These are phyloP conservation scores for Gymnopilus dilepis DNA, from an alignment of 768 basidiomycete species.

Conservation along the genomic window DNA sequence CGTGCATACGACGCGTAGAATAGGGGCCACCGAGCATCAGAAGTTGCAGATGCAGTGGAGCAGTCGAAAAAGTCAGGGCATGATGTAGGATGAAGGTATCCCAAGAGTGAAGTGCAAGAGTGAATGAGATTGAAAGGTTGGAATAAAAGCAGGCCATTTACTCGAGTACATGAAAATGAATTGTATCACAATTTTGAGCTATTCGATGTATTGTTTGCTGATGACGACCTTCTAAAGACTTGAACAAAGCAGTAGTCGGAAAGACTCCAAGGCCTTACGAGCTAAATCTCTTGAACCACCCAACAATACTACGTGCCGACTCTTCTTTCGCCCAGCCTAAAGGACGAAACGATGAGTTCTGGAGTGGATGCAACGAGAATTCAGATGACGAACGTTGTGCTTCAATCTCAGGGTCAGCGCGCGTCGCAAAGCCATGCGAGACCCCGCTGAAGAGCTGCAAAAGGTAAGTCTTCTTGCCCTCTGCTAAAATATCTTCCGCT, in stretches of 20 bases:
- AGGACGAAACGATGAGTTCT: background rate
- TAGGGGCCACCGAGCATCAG: too few species aligned
- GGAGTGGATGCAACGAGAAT: background rate
- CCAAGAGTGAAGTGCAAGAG: too few species aligned
- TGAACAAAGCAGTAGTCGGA: background rate
- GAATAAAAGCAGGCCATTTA: too few species aligned
- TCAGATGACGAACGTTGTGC: conserved; percentile 38
- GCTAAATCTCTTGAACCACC: conserved; percentile 64
- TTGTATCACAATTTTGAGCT: background rate
- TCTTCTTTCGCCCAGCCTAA: conserved; percentile 67
- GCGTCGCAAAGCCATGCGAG: conserved; percentile 53
- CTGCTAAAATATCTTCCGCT: conserved; percentile 59
- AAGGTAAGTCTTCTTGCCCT: conserved; percentile 56
- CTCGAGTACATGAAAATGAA: too few species aligned
- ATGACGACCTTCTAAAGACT: background rate
- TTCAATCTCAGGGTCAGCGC: conserved; percentile 47
- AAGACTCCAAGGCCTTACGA: conserved; percentile 57
- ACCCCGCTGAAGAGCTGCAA: conserved; percentile 61
- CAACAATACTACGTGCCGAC: conserved; percentile 52
- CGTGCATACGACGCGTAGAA: background rate
- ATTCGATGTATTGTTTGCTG: background rate
- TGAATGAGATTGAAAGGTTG: too few species aligned
- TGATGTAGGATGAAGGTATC: too few species aligned
- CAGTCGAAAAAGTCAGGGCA: too few species aligned
- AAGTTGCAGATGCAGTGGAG: too few species aligned